Conservation (phyloP, 345 rosid genomes). For the Camelina neglecta region DNA sequence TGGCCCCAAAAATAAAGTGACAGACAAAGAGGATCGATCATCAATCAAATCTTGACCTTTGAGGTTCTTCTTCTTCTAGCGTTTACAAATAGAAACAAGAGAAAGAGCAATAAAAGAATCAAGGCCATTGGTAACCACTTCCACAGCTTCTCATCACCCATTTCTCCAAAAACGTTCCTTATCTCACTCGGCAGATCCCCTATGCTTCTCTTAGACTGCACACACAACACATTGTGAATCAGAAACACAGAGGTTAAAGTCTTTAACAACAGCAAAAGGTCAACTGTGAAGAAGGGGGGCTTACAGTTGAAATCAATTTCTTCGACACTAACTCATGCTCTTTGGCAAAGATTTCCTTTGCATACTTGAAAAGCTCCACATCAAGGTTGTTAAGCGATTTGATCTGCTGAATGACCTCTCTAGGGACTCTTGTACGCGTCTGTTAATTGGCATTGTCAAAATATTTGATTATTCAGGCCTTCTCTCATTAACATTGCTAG, state of each 20-base stretch:
- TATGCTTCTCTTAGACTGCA: slow-evolving; percentile 38
- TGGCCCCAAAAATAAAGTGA: slow-evolving; percentile 18
- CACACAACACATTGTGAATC: background rate
- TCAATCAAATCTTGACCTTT: slow-evolving; percentile 70
- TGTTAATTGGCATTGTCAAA: slow-evolving; percentile 43
- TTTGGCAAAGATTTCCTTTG: slow-evolving; percentile 67
- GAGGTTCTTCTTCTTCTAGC: slow-evolving; percentile 69
- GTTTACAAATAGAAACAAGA: slow-evolving; percentile 60
- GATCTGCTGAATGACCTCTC: slow-evolving; percentile 61
- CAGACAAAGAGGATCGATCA: background rate
- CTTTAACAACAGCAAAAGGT: slow-evolving; percentile 1
- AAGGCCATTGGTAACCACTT: slow-evolving; percentile 46
- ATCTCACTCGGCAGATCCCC: slow-evolving; percentile 54
- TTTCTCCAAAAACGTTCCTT: slow-evolving; percentile 46
- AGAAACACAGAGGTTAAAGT: background rate
- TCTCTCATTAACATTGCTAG: background rate
- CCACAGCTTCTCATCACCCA: slow-evolving; percentile 48
- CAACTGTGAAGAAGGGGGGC: slow-evolving; percentile 1
- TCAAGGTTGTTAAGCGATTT: slow-evolving; percentile 84
- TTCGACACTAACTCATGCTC: slow-evolving; percentile 49
- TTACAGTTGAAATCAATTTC: slow-evolving; percentile 40
- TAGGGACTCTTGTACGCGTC: slow-evolving; percentile 68
- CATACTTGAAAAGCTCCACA: slow-evolving; percentile 80
- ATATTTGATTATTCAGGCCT: slow-evolving; percentile 15
- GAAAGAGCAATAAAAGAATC: slow-evolving; percentile 47